Evolutionary conservation across 1,284 basidiomycete species (phyloP), one percentile per base, ranked within the genome.

Genomic region (Sporisorium exsertum): DNA sequence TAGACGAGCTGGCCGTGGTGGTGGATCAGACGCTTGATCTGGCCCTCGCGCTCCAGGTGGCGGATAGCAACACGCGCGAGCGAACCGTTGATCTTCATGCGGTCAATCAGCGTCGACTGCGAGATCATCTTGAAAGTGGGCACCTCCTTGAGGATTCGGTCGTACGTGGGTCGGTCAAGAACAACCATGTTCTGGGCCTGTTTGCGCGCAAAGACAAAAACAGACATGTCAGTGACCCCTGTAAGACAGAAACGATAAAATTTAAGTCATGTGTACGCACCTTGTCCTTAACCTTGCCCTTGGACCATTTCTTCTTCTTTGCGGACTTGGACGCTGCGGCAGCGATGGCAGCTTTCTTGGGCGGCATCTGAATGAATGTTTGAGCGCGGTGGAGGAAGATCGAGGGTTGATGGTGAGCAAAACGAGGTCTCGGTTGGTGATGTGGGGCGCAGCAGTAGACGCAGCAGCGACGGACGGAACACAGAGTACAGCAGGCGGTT

Each of bases 291-390:
- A 97, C 95, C 89, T 97, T 97, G 87, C 95, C 95, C 91, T 98
- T 98, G 82, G 95, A 97, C 95, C 95, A 98, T 91, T 98, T 98
- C 92, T 98, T 98, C 91, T 98, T 98, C 91, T 97, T 97, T 78
- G 92, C 72, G 12, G 74, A 70, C 77, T 84, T 84, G 72, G 77
- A 66, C 75, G 84, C 84, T 64, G 83, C 79, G 55, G 84, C 82
- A 70, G 78, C 76, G 70, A 85, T 85, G 64, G 84, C 84, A 72
- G 81, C 77, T 81, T 85, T 85, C 84, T 84, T 85, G 66, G 83
- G 82, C 66, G 84, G 84, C 84, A 85, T 84, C 81, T 82, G 29
- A 8, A 12, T 18, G 12, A 33, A 9, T 32, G 10, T 13, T 22
- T 16, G 20, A 6, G 12, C 8, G 37, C 12, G 22, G 18, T 18